Base-by-base conservation (phyloP, 331 rosid species). In the Malus hybrid region DNA sequence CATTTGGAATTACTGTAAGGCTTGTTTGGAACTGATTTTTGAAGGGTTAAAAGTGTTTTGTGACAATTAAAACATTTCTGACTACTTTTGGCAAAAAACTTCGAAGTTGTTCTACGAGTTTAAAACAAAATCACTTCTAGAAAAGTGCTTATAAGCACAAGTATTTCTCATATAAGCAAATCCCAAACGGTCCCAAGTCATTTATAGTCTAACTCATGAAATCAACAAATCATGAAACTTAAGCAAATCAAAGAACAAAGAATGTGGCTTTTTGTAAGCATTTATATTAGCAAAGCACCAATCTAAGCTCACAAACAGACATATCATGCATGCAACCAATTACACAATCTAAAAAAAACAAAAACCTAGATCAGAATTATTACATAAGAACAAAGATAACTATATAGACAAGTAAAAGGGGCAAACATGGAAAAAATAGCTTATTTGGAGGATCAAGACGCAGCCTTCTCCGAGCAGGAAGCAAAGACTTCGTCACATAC, bases 391-490 rank as follows among this genome's bases (percentile, higher is more conserved):
- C 57, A 65, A 34, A n/a, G 44, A 52, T 28, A 6, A 72, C 4
- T 16, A 14, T 24, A 72, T 44, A 52, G 57, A 52, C 57, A 52
- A 52, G 57, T 16, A 24, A 52, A 44, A 46, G 69, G 50, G 50
- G 56, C 87, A 20, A 87, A 94, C 97, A 94, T 6, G 97, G 99
- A 82, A 94, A 94, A 84, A 82, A 92, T 58, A 94, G 97, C 84
- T 94, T 94, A 84, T 85, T 94, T 53, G 97, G 55, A 75, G 99
- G 99, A 88, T 94, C 99, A 64, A 94, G 99, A 82, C 90, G 96
- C 72, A 94, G 96, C 78, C 93, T 89, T 63, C 93, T 84, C 82
- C 93, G 79, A 5, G 89, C 85, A n/a, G 97, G 99, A 39, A 90
- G 86, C 73, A 94, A 73, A 70, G 99, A 94, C 80, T 94, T 94